Evolutionary conservation across 2,329 filamentous ascomycete genomes (phyloP).

Genomic region (Aspergillus novoparasiticus): DNA sequence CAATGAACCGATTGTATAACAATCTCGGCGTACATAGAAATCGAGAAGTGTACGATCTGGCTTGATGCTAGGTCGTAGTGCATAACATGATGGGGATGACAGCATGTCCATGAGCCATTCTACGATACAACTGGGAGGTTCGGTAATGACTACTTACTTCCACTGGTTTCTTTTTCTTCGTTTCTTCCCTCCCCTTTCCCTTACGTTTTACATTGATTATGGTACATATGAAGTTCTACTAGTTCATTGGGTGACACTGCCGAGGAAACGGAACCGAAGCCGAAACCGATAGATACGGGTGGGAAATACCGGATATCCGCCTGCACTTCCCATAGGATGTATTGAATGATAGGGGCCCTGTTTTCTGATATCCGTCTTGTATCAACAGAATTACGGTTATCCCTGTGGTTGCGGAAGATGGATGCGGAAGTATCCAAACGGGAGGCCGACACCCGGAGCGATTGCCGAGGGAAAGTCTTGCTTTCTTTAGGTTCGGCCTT

Average conservation of each 20-base stretch:
- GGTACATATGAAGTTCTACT: background rate
- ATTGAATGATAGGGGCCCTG: background rate
- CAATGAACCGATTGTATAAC: background rate
- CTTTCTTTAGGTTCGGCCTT: background rate
- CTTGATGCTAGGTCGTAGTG: background rate
- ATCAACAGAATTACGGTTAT: background rate
- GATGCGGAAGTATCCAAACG: background rate
- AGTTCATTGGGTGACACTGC: slow-evolving; percentile 1
- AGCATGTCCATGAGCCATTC: background rate
- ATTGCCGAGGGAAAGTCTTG: slow-evolving; percentile 31
- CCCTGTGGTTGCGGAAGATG: background rate
- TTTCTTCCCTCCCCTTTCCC: background rate
- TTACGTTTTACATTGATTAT: background rate
- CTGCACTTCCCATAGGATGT: background rate
- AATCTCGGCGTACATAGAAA: background rate
- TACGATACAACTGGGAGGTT: background rate
- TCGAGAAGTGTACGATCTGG: background rate
- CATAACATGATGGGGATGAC: background rate
- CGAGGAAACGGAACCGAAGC: background rate
- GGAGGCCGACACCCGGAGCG: slow-evolving; percentile 10
- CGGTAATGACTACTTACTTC: background rate
- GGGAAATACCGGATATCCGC: slow-evolving; percentile 1
- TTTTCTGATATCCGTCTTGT: background rate
- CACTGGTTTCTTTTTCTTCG: background rate
- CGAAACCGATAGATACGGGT: background rate